Conservation (phyloP, 139 green algal species). For the Chlamydomonas asymmetrica region DNA sequence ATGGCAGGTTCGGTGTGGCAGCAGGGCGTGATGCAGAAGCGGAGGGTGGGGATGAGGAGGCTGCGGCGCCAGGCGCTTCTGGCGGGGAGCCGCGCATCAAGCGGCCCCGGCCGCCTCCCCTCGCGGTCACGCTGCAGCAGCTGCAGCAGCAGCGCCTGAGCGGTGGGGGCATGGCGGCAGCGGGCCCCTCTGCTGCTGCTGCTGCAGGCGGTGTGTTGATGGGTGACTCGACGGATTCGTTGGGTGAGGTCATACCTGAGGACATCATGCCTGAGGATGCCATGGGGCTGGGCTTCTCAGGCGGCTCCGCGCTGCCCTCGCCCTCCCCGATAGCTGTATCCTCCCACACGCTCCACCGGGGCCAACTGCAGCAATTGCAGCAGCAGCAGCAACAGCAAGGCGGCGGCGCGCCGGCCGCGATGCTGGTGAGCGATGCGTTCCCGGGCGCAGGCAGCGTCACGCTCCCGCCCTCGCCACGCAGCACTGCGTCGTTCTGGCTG, state of each 20-base stretch:
- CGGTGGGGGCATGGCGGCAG: background rate
- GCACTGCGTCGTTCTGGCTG: slow-evolving; percentile 49
- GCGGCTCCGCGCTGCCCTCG: too few species aligned
- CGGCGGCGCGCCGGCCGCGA: background rate
- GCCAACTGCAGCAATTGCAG: background rate
- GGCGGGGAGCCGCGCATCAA: too few species aligned
- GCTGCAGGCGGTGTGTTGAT: background rate
- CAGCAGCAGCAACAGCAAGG: slow-evolving; percentile 24
- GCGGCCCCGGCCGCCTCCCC: background rate
- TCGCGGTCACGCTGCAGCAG: background rate
- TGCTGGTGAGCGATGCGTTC: too few species aligned
- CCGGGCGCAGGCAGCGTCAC: too few species aligned
- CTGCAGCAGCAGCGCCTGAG: background rate
- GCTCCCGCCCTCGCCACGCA: slow-evolving; percentile 37
- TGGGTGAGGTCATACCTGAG: too few species aligned
- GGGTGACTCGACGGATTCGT: too few species aligned
- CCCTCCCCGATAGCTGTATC: background rate
- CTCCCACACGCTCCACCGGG: background rate
- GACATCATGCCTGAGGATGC: background rate
- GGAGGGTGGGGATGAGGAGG: slow-evolving; percentile 40
- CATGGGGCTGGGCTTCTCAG: background rate
- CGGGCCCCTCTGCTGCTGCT: background rate
- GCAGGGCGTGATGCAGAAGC: slow-evolving; percentile 45
- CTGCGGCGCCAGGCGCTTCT: slow-evolving; percentile 34
- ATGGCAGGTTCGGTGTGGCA: slow-evolving; percentile 37